These are phyloP conservation scores for Ensete glaucum DNA, from an alignment of 176 grass and related monocot genomes.

Conservation along the genomic window DNA sequence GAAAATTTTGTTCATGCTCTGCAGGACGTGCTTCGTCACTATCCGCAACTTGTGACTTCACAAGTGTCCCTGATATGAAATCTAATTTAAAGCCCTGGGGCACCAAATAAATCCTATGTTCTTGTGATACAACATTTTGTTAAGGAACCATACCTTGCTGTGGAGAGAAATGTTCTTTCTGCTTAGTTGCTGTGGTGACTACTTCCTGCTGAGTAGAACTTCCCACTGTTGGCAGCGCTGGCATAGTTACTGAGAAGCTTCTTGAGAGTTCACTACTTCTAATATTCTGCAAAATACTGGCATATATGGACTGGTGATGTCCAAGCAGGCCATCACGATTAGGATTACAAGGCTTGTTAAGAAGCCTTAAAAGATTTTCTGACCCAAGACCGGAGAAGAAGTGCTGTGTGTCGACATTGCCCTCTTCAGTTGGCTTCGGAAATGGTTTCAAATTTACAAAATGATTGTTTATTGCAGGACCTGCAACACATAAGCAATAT, in stretches of 20 bases:
- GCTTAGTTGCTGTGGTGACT: slow-evolving; percentile 22
- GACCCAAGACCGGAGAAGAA: slow-evolving; percentile 27
- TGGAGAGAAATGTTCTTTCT: slow-evolving; percentile 12
- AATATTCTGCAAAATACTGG: slow-evolving; percentile 63
- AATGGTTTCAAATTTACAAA: slow-evolving; percentile 40
- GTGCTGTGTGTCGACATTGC: slow-evolving; percentile 36
- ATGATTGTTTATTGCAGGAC: slow-evolving; percentile 38
- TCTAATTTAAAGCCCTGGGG: slow-evolving; percentile 24
- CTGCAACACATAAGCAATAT: slow-evolving; percentile 23
- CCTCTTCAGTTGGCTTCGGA: slow-evolving; percentile 28
- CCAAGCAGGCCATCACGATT: slow-evolving; percentile 26
- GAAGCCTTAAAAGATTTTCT: slow-evolving; percentile 59
- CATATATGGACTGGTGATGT: slow-evolving; percentile 57
- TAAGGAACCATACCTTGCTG: slow-evolving; percentile 6
- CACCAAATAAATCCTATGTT: slow-evolving; percentile 19
- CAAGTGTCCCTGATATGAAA: slow-evolving; percentile 19
- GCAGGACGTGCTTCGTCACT: slow-evolving; percentile 23
- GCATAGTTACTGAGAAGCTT: slow-evolving; percentile 12
- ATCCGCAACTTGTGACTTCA: slow-evolving; percentile 22
- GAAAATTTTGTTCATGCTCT: slow-evolving; percentile 25
- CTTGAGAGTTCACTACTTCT: slow-evolving; percentile 36
- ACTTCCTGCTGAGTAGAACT: slow-evolving; percentile 31
- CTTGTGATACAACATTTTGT: slow-evolving; percentile 17
- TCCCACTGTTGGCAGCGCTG: slow-evolving; percentile 19
- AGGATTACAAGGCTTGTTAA: slow-evolving; percentile 40